Evolutionary conservation across 2,329 filamentous ascomycete genomes (phyloP), one percentile per base, ranked within the genome.

Genomic region (Botrytis fabae): DNA sequence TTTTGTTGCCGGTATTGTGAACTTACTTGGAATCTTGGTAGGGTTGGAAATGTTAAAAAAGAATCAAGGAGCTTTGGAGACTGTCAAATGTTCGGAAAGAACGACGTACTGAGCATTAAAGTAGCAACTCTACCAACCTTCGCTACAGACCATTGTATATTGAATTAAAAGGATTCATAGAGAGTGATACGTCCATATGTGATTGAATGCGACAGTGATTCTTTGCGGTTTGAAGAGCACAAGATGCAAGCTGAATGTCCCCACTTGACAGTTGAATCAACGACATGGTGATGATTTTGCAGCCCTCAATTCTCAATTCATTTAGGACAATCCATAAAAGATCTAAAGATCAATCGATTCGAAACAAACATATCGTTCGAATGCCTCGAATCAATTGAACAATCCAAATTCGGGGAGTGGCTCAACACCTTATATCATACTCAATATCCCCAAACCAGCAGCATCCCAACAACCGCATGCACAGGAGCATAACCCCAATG

Each of bases 401-500:
- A 70, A 32, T 40, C n/a, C 28, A 28, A 22, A 65, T 8, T 20
- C 18, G 2, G 14, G 6, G 1, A 54, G 14, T 14, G 28, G 4
- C 51, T 57, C n/a, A 16, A 65, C 18, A 35, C 54, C 6, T 35
- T 1, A 59, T 32, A 25, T 22, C 28, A 20, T 28, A 22, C 28
- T 51, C 69, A 63, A 71, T 42, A 42, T 20, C 18, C 60, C 46
- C 20, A 32, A 44, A 62, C 14, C 18, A 66, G 25, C 69, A 65
- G 65, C 7, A 28, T 2, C 4, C 69, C 60, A 42, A 71, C 44
- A 7, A 57, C 25, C 7, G 35, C 40, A 38, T 51, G 38, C 9
- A 59, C 32, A 25, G 60, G 38, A 4, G 60, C 69, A 66, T 71
- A 71, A 1, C 35, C 46, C 69, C 85, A 87, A 78, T 87, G 85